Evolutionary conservation across 495 filamentous ascomycete species (phyloP).

Genomic region (Xylaria venustula): DNA sequence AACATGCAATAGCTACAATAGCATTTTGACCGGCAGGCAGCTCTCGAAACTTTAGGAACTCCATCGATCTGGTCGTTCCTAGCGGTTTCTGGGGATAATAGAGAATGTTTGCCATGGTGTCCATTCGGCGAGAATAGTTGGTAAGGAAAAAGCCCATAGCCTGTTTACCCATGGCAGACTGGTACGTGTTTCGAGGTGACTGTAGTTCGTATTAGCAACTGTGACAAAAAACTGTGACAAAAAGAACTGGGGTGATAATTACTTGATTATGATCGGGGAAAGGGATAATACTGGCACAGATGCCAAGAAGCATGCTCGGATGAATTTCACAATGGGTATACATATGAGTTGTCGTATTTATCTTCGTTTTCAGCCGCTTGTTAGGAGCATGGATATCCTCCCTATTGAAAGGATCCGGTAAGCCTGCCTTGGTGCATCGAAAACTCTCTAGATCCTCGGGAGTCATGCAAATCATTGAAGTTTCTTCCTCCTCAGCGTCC

Average conservation of each 20-base stretch:
- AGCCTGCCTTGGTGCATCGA: slow-evolving; percentile 52
- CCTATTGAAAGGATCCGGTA: slow-evolving; percentile 36
- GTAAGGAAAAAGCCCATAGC: slow-evolving; percentile 99
- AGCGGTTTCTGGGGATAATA: slow-evolving; percentile 99
- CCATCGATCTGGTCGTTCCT: slow-evolving; percentile 95
- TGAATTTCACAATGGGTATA: slow-evolving; percentile 99
- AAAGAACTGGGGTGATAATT: slow-evolving; percentile 16
- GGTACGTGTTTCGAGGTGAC: slow-evolving; percentile 97
- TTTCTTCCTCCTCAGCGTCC: slow-evolving; percentile 97
- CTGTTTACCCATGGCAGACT: slow-evolving; percentile 99
- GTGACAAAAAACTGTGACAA: not conserved
- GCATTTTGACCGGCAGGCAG: slow-evolving; percentile 96
- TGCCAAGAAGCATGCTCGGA: slow-evolving; percentile 96
- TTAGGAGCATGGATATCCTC: slow-evolving; percentile 51
- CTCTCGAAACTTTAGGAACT: slow-evolving; percentile 96
- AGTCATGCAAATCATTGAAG: slow-evolving; percentile 98
- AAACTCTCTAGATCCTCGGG: slow-evolving; percentile 83
- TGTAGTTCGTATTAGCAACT: slow-evolving; percentile 28
- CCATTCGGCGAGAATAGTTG: slow-evolving; percentile 94
- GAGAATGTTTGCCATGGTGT: slow-evolving; percentile 98
- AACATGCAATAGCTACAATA: slow-evolving; percentile 94
- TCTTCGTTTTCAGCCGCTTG: slow-evolving; percentile 78
- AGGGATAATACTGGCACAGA: slow-evolving; percentile 98
- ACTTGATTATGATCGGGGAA: slow-evolving; percentile 98
- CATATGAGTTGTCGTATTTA: slow-evolving; percentile 77